Evolutionary conservation across 441 rosid genomes (phyloP), one percentile per base, ranked within the genome.

Genomic region (Gossypium davidsonii): DNA sequence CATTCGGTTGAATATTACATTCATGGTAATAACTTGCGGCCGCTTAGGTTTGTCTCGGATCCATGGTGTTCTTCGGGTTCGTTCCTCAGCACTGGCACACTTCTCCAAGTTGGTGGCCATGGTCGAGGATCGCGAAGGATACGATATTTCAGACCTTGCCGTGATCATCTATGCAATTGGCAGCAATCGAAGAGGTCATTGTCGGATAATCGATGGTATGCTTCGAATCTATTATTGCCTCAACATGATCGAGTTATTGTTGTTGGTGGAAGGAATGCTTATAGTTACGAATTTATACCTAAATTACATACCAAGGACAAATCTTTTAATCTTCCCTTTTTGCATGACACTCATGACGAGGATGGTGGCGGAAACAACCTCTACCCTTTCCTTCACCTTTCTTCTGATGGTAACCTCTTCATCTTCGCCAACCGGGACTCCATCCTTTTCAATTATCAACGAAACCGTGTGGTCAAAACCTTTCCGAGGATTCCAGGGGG

Each of bases 301-400:
- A 73, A 76, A 72, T 23, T 44, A 55, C 71, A 68, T 17, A 12
- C 15, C 51, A 42, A 6, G 2, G 81, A 74, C 39, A 34, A 4
- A 8, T 67, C 82, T 56, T 78, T 76, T 34, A 62, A 66, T 63
- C 79, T 83, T 69, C 81, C 84, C 14, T 78, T 83, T 68, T 55
- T 80, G 76, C 78, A 37, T 31, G 65, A 34, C 1, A 78, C 86
- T 3, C 8, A 55, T 7, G 76, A 80, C 18, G 20, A 31, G 8
- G 21, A 42, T 15, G 71, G 62, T 4, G 55, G 53, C 7, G 83
- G 73, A 25, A 81, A 81, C 76, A 84, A 84, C 69, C 80, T 81
- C 34, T 81, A 81, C 57, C 82, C 85, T 21, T 83, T 83, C 75
- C 76, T 84, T 21, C 79, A 79, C 76, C 87, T 84, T 46, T 75